Base-by-base conservation (phyloP, 1,284 basidiomycete species). In the Trametes sp. region DNA sequence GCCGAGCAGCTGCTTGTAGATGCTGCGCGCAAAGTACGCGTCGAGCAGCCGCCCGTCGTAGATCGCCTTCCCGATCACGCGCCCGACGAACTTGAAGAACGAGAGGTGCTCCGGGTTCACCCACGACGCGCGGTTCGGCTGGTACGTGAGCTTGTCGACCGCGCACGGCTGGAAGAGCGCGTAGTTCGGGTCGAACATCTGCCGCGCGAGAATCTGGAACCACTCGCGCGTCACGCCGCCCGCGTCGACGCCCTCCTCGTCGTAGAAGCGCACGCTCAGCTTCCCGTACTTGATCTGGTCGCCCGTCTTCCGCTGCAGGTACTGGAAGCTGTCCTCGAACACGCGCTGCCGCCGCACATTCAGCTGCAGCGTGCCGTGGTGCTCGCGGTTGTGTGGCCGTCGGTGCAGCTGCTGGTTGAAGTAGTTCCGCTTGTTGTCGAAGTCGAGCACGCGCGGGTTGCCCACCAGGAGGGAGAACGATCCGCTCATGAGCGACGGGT, bases 171-270 rank as follows among this genome's bases (percentile, higher is more conserved):
- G 95, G 86, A 99, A 99, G 23, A 99, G 85, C 7, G 95, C 96
- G 72, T 99, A 98, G 79, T 98, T 95, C n/a, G 98, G 96, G 75
- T 99, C 96, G 79, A 99, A 98, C 93, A 99, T 99, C 76, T 98
- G 96, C 58, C 96, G 87, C 1, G 97, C 96, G 23, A 99, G 87
- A 58, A 98, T 97, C 71, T 96, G 94, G 88, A 97, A 98, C 97
- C 97, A 98, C 80, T 98, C 97, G 67, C 97, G 87, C 2, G 98
- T 98, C 45, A 99, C 95, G 72, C 98, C 98, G 28, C 98, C 98
- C 0, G 98, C 98, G 75, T 99, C 98, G 51, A 99, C 94, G 67
- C 98, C 98, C 72, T 99, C 98, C 74, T 99, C 98, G 66, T 96
- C 92, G 74, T 95, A 95, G 81, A 99, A 99, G 63, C 96, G 91